Percentiles rank a stretch among this genome's conserved stretches.
Evolutionary conservation across 2,329 filamentous ascomycete species (phyloP).

Genomic region (Fusarium acutatum): DNA sequence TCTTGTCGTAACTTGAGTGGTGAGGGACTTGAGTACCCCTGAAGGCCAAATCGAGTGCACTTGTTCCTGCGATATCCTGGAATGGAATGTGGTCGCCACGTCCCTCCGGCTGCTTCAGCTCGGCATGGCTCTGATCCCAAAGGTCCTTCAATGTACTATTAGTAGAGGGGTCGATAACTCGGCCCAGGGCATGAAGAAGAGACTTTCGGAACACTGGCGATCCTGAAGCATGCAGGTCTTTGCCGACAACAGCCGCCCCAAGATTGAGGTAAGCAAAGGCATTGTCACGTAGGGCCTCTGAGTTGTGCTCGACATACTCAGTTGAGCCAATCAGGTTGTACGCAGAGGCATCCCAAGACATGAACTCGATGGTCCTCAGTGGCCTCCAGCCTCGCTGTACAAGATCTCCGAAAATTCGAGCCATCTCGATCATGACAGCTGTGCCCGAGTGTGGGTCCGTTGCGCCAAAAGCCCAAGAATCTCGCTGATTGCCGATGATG

Average conservation of each 20-base stretch:
- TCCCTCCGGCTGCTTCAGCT: conserved; percentile 75
- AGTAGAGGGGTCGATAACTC: conserved; percentile 74
- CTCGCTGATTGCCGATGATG: conserved; percentile 91
- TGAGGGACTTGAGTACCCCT: conserved; percentile 72
- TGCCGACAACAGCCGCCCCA: conserved; percentile 80
- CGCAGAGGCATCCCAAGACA: conserved; percentile 93
- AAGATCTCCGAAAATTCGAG: conserved; percentile 84
- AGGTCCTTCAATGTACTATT: conserved; percentile 78
- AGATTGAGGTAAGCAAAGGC: conserved; percentile 92
- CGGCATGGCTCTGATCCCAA: conserved; percentile 73
- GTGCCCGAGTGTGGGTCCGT: conserved; percentile 88
- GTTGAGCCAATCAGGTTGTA: conserved; percentile 96
- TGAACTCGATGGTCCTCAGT: conserved; percentile 93
- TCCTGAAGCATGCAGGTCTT: conserved; percentile 78
- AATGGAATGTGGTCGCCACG: conserved; percentile 89
- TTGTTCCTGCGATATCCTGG: conserved; percentile 88
- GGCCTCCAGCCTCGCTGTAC: conserved; percentile 84
- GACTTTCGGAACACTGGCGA: conserved; percentile 82
- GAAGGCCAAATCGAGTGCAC: conserved; percentile 87
- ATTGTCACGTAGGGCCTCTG: conserved; percentile 75
- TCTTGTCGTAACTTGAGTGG: conserved; percentile 89
- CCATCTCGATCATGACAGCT: conserved; percentile 89
- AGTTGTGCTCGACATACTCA: conserved; percentile 89
- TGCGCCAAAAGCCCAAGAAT: conserved; percentile 90
- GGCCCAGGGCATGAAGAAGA: conserved; percentile 76